Conservation (phyloP, 805 yeast species). For the Nakazawaea pomicola region DNA sequence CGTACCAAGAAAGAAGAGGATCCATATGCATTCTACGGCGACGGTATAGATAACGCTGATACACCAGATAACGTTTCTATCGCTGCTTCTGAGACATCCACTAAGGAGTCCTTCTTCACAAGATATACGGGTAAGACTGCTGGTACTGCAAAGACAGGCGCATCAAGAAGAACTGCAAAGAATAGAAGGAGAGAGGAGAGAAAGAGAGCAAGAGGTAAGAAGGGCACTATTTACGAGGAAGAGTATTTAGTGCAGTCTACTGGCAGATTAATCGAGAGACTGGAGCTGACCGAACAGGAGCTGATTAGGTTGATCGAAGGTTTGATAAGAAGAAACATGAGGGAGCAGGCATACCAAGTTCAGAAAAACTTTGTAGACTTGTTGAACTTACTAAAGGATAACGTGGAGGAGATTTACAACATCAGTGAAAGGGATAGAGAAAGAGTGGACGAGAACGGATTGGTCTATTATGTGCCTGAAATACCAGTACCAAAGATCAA, state of each 20-base stretch:
- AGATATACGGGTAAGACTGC: slow-evolving; percentile 94
- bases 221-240: slow-evolving; percentile 96
- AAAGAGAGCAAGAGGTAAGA: slow-evolving; percentile 93
- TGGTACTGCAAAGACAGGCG: slow-evolving; percentile 96
- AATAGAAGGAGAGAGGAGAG: slow-evolving; percentile 93
- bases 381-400: slow-evolving; percentile 46
- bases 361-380: slow-evolving; percentile 65
- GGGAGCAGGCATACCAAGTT: slow-evolving; percentile 77
- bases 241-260: slow-evolving; percentile 87
- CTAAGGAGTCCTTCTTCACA: slow-evolving; percentile 89
- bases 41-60: slow-evolving; percentile 54
- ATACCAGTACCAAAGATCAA: slow-evolving; percentile 65
- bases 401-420: slow-evolving; percentile 69
- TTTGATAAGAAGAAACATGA: slow-evolving; percentile 63
- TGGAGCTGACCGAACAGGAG: slow-evolving; percentile 70
- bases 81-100: slow-evolving; percentile 91
- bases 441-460: slow-evolving; percentile 85
- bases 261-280: slow-evolving; percentile 81
- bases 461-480: slow-evolving; percentile 70
- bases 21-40: slow-evolving; percentile 81
- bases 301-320: slow-evolving; percentile 71
- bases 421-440: slow-evolving; percentile 85
- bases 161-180: slow-evolving; percentile 86
- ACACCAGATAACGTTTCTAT: slow-evolving; percentile 91
- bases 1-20: slow-evolving; percentile 79